phyloP scores from a whole-genome alignment of 2,329 filamentous ascomycete species.

The Pyrenophora seminiperda region DNA sequence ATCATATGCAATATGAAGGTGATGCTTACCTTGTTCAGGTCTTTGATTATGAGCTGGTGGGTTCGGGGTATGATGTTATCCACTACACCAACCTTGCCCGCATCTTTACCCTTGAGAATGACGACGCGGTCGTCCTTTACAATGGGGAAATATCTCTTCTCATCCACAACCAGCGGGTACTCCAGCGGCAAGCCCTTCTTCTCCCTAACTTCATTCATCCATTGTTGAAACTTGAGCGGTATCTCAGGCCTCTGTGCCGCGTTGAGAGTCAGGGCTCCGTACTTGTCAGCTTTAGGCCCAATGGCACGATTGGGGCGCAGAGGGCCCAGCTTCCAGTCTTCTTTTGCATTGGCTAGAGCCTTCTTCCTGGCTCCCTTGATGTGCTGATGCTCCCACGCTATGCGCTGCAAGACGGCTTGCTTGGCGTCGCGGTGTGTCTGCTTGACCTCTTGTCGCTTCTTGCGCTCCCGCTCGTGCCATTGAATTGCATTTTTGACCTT shows the following conservation, averaged over 20 bases:
- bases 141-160: slow-evolving; percentile 44
- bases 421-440: slow-evolving; percentile 40
- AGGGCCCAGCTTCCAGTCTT: slow-evolving; percentile 80
- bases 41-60: slow-evolving; percentile 45
- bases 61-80: slow-evolving; percentile 54
- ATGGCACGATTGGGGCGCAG: slow-evolving; percentile 77
- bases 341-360: slow-evolving; percentile 64
- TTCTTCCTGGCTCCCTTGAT: slow-evolving; percentile 44
- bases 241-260: slow-evolving; percentile 45
- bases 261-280: slow-evolving; percentile 60
- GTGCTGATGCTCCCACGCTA: slow-evolving; percentile 30
- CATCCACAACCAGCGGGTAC: slow-evolving; percentile 37
- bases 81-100: slow-evolving; percentile 82
- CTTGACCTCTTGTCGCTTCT: slow-evolving; percentile 28
- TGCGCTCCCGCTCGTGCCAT: slow-evolving; percentile 37
- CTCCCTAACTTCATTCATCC: slow-evolving; percentile 25
- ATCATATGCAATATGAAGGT: neutral
- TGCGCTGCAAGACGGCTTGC: slow-evolving; percentile 29
- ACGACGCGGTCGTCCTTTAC: slow-evolving; percentile 77
- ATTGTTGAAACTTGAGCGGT: slow-evolving; percentile 42
- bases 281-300: slow-evolving; percentile 61
- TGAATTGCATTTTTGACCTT: slow-evolving; percentile 50
- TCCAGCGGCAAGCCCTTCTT: slow-evolving; percentile 29
- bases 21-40: slow-evolving; percentile 48
- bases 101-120: slow-evolving; percentile 75